Base-by-base conservation (phyloP, 345 rosid genomes). In the Eucalyptus cloeziana region DNA sequence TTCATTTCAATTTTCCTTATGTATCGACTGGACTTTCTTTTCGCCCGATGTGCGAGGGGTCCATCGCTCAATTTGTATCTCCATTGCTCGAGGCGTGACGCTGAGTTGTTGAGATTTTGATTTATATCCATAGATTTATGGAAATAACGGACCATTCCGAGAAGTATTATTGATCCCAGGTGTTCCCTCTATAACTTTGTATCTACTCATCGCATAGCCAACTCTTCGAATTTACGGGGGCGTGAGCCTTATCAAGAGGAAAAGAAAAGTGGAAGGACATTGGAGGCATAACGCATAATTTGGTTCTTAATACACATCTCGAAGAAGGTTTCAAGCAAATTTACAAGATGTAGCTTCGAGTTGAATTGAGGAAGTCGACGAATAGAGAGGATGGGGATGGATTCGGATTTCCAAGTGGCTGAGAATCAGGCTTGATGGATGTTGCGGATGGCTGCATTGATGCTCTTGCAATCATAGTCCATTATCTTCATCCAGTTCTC, bases 401-500 rank as follows among this genome's bases (percentile, higher is more conserved):
- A 37, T 19, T 19, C 45, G 7, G 6, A 5, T 31, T 31, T 10
- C 81, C 22, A 13, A 71, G 27, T 0, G 81, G 45, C 47, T 24
- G 49, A 51, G 25, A 86, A 49, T 92, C 90, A 94, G 13, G 92
- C 91, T 89, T 94, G 92, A 86, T 96, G 96, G 88, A 96, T 96
- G 89, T 94, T 94, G 87, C 92, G 92, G 89, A 97, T 95, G 33
- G 99, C 97, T 62, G 97, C 91, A 86, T 90, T 96, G 88, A 97
- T 94, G 92, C 95, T 95, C 91, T 94, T 96, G 79, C 98, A 95
- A 89, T 96, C 98, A 88, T 92, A 95, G 89, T 97, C 98, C 99
- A 97, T 97, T 13, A 94, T 94, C 98, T 93, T 97, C 97, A 96
- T 93, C 99, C 98, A 95, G 91, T 97, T 96, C 95, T 97, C 99